Percentiles rank a stretch among this genome's conserved stretches.
phyloP scores from a whole-genome alignment of 2,329 filamentous ascomycete species.

The Epichloe glyceriae region DNA sequence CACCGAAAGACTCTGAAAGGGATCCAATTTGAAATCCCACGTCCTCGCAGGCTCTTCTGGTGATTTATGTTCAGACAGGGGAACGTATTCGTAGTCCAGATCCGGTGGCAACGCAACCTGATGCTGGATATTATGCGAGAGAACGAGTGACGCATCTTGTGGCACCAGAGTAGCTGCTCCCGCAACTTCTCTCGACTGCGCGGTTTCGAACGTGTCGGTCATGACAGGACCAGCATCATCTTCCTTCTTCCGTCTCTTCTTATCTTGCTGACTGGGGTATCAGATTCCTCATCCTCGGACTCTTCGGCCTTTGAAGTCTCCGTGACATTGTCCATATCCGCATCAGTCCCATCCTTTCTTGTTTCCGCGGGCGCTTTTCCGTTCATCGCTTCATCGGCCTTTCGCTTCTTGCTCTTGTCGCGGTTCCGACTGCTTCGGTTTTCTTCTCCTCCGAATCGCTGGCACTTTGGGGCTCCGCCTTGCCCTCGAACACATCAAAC shows the following conservation, averaged over 20 bases:
- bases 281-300: conserved; percentile 23
- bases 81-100: conserved; percentile 85
- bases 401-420: conserved; percentile 70
- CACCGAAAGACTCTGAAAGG: conserved; percentile 91
- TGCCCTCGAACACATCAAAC: conserved; percentile 70
- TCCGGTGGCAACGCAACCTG: conserved; percentile 91
- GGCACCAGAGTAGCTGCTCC: conserved; percentile 56
- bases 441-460: conserved; percentile 29
- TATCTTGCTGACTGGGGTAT: conserved; percentile 39
- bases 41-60: conserved; percentile 72
- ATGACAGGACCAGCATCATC: conserved; percentile 64
- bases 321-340: conserved; percentile 30
- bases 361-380: conserved; percentile 16
- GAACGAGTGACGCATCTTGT: conserved; percentile 59
- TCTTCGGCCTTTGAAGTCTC: conserved; percentile 25
- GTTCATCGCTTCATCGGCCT: conserved; percentile 69
- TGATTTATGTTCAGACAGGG: conserved; percentile 89
- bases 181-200: conserved; percentile 81
- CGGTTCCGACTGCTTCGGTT: conserved; percentile 37
- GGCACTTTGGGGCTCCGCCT: conserved; percentile 25
- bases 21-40: conserved; percentile 87
- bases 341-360: conserved; percentile 11
- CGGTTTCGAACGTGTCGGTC: conserved; percentile 89
- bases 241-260: conserved; percentile 50
- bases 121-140: conserved; percentile 97